A percentile compares a stretch with the other conserved stretches of the same genome.
Conservation (phyloP, 1,139 yeast species). For the Blastobotrys indianensis region DNA sequence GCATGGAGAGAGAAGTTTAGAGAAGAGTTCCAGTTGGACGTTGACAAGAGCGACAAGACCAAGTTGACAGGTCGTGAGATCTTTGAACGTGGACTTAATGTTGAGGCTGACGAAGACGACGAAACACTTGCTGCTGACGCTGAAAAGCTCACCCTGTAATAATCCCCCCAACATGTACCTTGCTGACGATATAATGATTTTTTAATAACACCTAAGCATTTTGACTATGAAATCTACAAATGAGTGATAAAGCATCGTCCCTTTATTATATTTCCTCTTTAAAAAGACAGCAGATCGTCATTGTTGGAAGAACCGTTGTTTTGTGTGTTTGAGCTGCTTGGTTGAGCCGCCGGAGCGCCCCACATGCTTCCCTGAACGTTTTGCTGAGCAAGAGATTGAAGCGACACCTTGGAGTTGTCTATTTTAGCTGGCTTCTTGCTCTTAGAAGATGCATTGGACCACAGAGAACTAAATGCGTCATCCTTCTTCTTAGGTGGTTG, state of each 20-base stretch:
- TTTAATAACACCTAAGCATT: too few relatives aligned
- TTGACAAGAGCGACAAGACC: constrained; percentile 35
- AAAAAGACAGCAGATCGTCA: constrained; percentile 26
- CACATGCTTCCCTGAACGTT: constrained; percentile 30
- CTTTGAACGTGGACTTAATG: constrained; percentile 82
- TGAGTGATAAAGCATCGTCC: neutral
- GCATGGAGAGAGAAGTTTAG: constrained; percentile 68
- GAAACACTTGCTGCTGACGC: constrained; percentile 6
- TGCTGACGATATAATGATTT: too few relatives aligned
- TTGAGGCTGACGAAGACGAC: constrained; percentile 48
- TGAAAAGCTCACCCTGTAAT: constrained; percentile 13
- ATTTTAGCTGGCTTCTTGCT: constrained; percentile 30
- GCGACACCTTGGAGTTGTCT: constrained; percentile 12
- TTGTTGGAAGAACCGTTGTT: constrained; percentile 12
- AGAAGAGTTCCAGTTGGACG: constrained; percentile 45
- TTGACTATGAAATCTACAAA: too few relatives aligned
- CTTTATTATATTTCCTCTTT: constrained; percentile 1
- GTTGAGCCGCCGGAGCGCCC: constrained; percentile 20
- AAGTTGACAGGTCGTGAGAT: constrained; percentile 82
- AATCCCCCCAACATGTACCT: neutral
- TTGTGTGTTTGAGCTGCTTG: neutral
- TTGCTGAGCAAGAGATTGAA: constrained; percentile 31
- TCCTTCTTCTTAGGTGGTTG: constrained; percentile 32
- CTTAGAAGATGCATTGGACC: constrained; percentile 50
- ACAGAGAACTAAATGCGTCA: constrained; percentile 81